These are phyloP conservation scores for Plasmodium vivax DNA, from an alignment of 169 alveolate species.

Conservation along the genomic window DNA sequence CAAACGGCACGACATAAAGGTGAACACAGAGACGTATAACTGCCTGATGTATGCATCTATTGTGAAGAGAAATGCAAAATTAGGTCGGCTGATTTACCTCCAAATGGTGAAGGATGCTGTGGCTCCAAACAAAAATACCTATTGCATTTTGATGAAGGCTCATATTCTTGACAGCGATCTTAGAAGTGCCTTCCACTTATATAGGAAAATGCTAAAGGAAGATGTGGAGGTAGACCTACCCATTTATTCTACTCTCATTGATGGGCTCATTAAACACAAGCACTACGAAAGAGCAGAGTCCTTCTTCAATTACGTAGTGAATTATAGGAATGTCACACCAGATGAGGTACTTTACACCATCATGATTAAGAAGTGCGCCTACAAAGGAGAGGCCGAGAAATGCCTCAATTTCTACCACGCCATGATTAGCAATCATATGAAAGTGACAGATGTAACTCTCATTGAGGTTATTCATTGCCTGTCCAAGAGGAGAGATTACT, in stretches of 20 bases:
- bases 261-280: conserved; percentile 82
- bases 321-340: conserved; percentile 87
- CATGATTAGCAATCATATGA: conserved; percentile 77
- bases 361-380: conserved; percentile 86
- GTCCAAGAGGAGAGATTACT: conserved; percentile 78
- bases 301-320: conserved; percentile 83
- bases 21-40: conserved; percentile 81
- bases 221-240: conserved; percentile 81
- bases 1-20: conserved; percentile 53
- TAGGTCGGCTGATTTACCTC: conserved; percentile 83
- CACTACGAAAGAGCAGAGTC: conserved; percentile 82
- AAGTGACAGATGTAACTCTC: conserved; percentile 86
- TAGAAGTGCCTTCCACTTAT: conserved; percentile 81
- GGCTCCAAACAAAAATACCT: conserved; percentile 83
- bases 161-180: conserved; percentile 81
- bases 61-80: conserved; percentile 74
- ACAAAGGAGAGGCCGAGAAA: conserved; percentile 83
- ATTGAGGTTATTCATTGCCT: conserved; percentile 82
- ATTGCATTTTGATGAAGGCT: conserved; percentile 83
- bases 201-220: conserved; percentile 87
- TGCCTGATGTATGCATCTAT: conserved; percentile 76
- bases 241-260: conserved; percentile 84
- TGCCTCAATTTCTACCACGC: conserved; percentile 85
- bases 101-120: conserved; percentile 82
- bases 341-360: conserved; percentile 88